Evolutionary conservation across 345 rosid genomes (phyloP).

Genomic region (Jatropha curcas): DNA sequence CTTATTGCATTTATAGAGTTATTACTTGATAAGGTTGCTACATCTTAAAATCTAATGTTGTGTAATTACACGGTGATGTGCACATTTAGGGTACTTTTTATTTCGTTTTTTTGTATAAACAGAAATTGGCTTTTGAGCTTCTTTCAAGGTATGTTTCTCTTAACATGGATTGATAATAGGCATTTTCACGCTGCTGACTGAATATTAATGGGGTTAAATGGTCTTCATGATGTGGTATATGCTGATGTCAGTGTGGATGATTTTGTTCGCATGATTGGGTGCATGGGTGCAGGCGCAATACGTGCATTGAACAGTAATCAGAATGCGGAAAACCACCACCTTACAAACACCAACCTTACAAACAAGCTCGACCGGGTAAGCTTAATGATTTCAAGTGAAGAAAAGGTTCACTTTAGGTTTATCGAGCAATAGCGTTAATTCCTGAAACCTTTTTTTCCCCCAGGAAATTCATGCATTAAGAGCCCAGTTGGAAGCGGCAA

Average conservation of each 20-base stretch:
- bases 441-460: background rate
- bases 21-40: background rate
- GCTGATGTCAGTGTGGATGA: background rate
- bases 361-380: conserved; percentile 85
- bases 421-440: background rate
- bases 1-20: background rate
- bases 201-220: background rate
- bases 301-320: conserved; percentile 87
- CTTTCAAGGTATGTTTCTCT: background rate
- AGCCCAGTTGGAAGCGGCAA: conserved; percentile 89
- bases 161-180: background rate
- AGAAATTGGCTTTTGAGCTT: background rate
- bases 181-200: background rate
- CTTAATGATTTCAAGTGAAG: conserved; percentile 3
- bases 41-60: background rate
- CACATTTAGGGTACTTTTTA: background rate
- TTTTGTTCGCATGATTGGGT: background rate
- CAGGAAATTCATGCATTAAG: conserved; percentile 90
- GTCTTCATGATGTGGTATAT: background rate
- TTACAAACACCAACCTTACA: conserved; percentile 78
- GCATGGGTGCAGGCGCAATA: conserved; percentile 87
- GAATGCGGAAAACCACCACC: conserved; percentile 84
- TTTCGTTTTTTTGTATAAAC: background rate
- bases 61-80: background rate
- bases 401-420: background rate